Base-by-base conservation (phyloP, 1,284 basidiomycete genomes). In the Coniferiporia sulphurascens region DNA sequence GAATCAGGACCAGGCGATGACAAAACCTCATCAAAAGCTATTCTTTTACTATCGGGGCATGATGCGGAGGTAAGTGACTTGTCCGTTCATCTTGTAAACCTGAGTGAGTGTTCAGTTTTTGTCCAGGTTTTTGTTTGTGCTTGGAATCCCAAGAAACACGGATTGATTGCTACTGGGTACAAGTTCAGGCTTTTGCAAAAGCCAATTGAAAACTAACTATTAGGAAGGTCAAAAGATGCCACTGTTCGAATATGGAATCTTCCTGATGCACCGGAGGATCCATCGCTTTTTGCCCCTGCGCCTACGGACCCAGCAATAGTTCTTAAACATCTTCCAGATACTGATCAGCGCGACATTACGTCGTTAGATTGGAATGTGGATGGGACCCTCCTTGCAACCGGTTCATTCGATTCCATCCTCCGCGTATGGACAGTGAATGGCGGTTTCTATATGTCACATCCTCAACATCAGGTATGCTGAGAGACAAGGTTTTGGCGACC, bases 201-300 rank as follows among this genome's bases (percentile, higher is more conserved):
- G 12, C 21, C 27, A 53, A 22, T 3, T 15, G n/a, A 32, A 27
- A 27, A 27, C 41, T 56, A 13, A 41, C 19, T 46, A 46, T 52
- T 38, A 22, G 62, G 21, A 65, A 90, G 89, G 57, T 88, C 90
- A 19, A 89, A 86, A 70, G 89, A 93, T 70, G 84, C 86, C 44
- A 77, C 84, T 8, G 81, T 91, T 12, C 82, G 89, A 61, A 75
- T 92, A 61, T 93, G 91, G 91, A 78, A 85, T 63, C 71, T 91
- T 21, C 81, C 85, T 41, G 72, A 75, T 56, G 72, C 75, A 21
- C 69, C 75, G 44, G 55, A 63, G 59, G 36, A 63, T 48, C 56
- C 54, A 15, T 51, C 52, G 59, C 54, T 70, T 63, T 66, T 70
- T n/a, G 58, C 71, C 9, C 64, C 69, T 32, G 43, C 58, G 19